These are phyloP conservation scores for Debaryomycetaceae sp. DNA, from an alignment of 1,139 yeast species.

Conservation along the genomic window DNA sequence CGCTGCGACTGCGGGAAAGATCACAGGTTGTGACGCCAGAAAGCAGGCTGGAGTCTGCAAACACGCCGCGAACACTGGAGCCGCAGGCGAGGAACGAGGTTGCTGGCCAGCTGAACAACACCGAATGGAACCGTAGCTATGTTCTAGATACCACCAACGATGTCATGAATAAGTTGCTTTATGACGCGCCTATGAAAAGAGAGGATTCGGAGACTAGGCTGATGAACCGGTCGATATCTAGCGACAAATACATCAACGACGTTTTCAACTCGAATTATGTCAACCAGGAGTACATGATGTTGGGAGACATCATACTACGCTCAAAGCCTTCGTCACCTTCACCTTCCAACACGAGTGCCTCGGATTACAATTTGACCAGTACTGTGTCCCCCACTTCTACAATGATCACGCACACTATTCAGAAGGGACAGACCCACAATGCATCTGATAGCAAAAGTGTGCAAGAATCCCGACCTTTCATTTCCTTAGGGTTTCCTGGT, in stretches of 20 bases:
- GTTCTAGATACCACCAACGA: slow-evolving; percentile 39
- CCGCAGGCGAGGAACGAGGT: background rate
- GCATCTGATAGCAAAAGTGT: slow-evolving; percentile 8
- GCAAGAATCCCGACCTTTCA: slow-evolving; percentile 40
- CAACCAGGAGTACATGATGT: slow-evolving; percentile 57
- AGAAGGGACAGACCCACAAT: slow-evolving; percentile 2
- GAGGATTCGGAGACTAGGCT: slow-evolving; percentile 16
- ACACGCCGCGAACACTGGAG: background rate
- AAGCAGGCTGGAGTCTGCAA: slow-evolving; percentile 1
- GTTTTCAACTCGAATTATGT: slow-evolving; percentile 38
- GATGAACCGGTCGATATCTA: slow-evolving; percentile 14
- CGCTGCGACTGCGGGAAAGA: background rate
- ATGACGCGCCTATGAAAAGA: slow-evolving; percentile 7
- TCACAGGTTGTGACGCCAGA: slow-evolving; percentile 1
- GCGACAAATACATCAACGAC: slow-evolving; percentile 11
- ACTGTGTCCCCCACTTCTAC: slow-evolving; percentile 15
- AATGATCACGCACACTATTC: slow-evolving; percentile 14
- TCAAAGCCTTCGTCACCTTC: slow-evolving; percentile 54
- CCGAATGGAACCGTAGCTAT: background rate
- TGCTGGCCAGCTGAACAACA: background rate
- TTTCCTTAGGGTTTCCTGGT: slow-evolving; percentile 34
- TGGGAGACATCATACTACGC: slow-evolving; percentile 51
- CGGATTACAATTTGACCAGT: slow-evolving; percentile 17
- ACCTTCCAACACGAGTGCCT: slow-evolving; percentile 29
- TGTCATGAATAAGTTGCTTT: slow-evolving; percentile 30